Base-by-base conservation (phyloP, 495 filamentous ascomycete genomes). In the Neurospora tetrasperma region DNA sequence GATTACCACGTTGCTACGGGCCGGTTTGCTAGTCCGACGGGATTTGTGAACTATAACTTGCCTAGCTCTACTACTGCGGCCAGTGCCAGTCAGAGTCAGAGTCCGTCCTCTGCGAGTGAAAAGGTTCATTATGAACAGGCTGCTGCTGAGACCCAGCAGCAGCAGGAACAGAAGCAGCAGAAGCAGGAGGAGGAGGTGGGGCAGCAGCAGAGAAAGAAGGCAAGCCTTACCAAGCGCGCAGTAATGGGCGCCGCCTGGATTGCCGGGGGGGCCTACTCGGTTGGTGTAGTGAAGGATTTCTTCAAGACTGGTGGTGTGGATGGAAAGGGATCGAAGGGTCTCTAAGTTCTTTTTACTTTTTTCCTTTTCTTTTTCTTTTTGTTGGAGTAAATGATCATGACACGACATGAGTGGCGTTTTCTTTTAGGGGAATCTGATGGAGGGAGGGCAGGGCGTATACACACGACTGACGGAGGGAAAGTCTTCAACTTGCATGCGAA, bases 251-350 rank as follows among this genome's bases (percentile, higher is more conserved):
- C 89, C 4, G 83, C 80, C 0, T 88, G 86, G 78, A 86, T 89
- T 0, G 92, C 86, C 5, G 90, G 85, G 20, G 84, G 87, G 27
- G 89, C 87, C 38, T 94, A 93, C 81, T 88, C 88, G 4, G 77
- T 93, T 48, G 91, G 90, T 4, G 90, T 91, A n/a, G 85, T 90
- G 16, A 81, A 82, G 6, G 90, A 94, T 76, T 90, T 87, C 72
- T 89, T 93, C 78, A 84, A 82, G 69, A 89, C 86, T 4, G 89
- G 89, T 1, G 89, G 88, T 0, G 11, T 69, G 2, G 87, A 89
- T 71, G 89, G 88, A 3, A 79, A 73, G 71, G 88, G 87, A 0
- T 83, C 86, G 5, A 86, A 86, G 69, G 87, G 83, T 3, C 86
- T 90, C 69, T 85, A 73, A 80, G 69, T 69, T 71, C 59, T 62